These are phyloP conservation scores for Batkoa obscura DNA, from an alignment of 371 early-diverging fungal genomes.

Conservation along the genomic window DNA sequence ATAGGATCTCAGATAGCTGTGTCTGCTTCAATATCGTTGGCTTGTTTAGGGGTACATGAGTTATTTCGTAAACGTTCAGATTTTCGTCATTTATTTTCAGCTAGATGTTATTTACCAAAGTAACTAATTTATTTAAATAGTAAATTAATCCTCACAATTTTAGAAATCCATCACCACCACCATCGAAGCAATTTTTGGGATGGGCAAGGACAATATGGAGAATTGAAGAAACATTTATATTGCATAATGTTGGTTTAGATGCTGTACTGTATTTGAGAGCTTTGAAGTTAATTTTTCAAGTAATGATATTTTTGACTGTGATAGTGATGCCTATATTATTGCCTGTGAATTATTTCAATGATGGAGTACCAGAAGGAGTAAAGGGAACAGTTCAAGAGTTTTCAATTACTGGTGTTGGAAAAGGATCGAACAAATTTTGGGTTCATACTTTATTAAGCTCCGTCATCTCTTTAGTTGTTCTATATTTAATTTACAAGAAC, in stretches of 20 bases:
- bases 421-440: conserved; percentile 13
- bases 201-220: background rate
- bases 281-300: conserved; percentile 38
- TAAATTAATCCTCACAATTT: background rate
- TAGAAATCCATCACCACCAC: background rate
- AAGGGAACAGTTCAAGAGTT: conserved; percentile 13
- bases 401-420: conserved; percentile 19
- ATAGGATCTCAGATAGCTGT: conserved; percentile 1
- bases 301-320: conserved; percentile 21
- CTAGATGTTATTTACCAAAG: background rate
- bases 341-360: conserved; percentile 22
- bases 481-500: conserved; percentile 26
- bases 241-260: conserved; percentile 28
- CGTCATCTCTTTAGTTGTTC: conserved; percentile 16
- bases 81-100: conserved; percentile 6
- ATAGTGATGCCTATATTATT: conserved; percentile 24
- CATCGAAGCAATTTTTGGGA: background rate
- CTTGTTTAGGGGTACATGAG: conserved; percentile 1
- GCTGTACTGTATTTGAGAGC: conserved; percentile 46
- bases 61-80: background rate
- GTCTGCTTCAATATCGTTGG: background rate
- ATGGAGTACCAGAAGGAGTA: background rate
- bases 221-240: conserved; percentile 1
- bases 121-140: background rate
- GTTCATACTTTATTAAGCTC: conserved; percentile 20